Percentiles rank a stretch among this genome's conserved stretches.
These are phyloP conservation scores for Didymella lethalis DNA, from an alignment of 2,329 filamentous ascomycete species.

Conservation along the genomic window DNA sequence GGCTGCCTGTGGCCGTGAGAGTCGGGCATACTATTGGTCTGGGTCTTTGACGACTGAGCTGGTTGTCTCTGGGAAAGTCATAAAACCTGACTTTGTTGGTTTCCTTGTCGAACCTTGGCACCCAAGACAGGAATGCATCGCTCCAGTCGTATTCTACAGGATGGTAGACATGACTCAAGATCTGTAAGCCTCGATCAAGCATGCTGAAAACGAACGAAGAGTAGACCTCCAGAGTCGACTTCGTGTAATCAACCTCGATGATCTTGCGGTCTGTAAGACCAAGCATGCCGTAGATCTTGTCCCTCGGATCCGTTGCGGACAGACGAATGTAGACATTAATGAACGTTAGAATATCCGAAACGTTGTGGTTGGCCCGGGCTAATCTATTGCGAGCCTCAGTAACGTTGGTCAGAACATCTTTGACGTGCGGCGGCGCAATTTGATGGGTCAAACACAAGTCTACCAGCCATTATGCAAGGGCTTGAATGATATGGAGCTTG, in stretches of 20 bases:
- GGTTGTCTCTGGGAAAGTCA: not conserved
- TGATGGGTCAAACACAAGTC: not conserved
- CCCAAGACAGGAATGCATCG: not conserved
- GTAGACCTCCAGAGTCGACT: not conserved
- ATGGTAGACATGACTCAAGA: not conserved
- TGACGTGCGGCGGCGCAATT: too few species aligned
- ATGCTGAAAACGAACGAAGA: not conserved
- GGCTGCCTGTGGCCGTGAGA: not conserved
- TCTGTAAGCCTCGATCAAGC: not conserved
- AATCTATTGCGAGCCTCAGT: not conserved
- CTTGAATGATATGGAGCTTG: not conserved
- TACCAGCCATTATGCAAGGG: not conserved
- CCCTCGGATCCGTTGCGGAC: not conserved
- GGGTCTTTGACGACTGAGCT: not conserved
- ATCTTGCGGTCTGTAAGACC: not conserved
- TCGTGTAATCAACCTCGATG: not conserved
- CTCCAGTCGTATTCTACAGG: too few species aligned
- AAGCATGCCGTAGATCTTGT: not conserved
- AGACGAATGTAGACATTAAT: not conserved
- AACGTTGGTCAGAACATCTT: too few species aligned
- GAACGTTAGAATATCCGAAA: not conserved
- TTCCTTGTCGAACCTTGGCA: not conserved
- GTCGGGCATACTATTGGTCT: not conserved
- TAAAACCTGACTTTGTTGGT: not conserved
- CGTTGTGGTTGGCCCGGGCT: not conserved